Base-by-base conservation (phyloP, 768 basidiomycete species). In the Suillus subalutaceus region DNA sequence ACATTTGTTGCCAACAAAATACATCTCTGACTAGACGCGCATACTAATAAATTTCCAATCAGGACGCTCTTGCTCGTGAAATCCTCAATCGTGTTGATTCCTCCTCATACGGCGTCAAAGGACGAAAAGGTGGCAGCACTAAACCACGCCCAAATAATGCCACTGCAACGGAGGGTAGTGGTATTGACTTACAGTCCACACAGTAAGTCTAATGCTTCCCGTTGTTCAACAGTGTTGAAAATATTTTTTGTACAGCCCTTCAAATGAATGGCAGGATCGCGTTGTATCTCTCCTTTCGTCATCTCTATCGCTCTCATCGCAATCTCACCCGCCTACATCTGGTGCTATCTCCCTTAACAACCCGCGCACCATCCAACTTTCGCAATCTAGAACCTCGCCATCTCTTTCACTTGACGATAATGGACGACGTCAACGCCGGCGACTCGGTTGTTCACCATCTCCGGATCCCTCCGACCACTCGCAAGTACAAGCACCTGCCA, bases 31-130 rank as follows among this genome's bases (percentile, higher is more conserved):
- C 61, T 35, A 16, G 3, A 50, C 57, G 56, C 59, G 12, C 12
- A 20, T 60, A 7, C 59, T 60, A 0, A 60, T 61, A 55, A 50
- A 59, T 70, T 70, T 70, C 66, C 63, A 69, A 73, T 23, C 72
- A 92, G 89, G 93, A 96, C 71, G 79, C 89, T 0, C 82, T 95
- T 4, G 93, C 94, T 2, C 85, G 83, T 64, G 92, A 94, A 70
- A 93, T 96, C 66, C 85, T 93, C 64, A 84, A 83, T 63, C 89
- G 92, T 37, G 92, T 95, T n/a, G 91, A 94, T 75, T 84, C 85
- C 69, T 90, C 91, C 13, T 83, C 90, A 0, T 94, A 94, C 73
- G 93, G 93, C 40, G 84, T 86, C 71, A 88, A 86, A 72, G 91
- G 91, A 40, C 86, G 91, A 46, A 87, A 84, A 68, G 79, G 78